These are phyloP conservation scores for Entomortierella chlamydospora DNA, from an alignment of 192 early-diverging fungal species.

Conservation along the genomic window DNA sequence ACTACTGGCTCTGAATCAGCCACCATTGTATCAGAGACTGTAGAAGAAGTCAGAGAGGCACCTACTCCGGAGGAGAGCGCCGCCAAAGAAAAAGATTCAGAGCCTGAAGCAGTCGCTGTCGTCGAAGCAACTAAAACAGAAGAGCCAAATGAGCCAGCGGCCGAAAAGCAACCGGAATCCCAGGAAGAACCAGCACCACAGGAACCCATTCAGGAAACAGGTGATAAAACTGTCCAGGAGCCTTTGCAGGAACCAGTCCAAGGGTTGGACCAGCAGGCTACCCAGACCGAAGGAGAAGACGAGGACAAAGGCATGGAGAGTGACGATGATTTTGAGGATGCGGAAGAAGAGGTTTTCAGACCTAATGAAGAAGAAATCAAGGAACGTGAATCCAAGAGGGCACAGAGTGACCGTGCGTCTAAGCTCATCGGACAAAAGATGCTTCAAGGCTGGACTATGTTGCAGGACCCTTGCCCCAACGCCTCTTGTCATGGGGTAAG, in stretches of 20 bases:
- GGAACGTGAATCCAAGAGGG: constrained; percentile 40
- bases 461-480: constrained; percentile 69
- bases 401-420: constrained; percentile 63
- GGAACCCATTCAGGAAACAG: background rate
- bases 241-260: constrained; percentile 1
- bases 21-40: background rate
- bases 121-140: background rate
- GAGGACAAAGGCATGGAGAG: constrained; percentile 39
- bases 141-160: background rate
- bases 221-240: background rate
- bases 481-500: constrained; percentile 62
- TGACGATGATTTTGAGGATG: constrained; percentile 52
- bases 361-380: constrained; percentile 49
- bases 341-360: constrained; percentile 43
- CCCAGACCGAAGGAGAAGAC: background rate
- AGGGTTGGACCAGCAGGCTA: background rate
- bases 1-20: background rate
- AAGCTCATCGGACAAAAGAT: constrained; percentile 66
- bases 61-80: background rate
- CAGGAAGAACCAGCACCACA: background rate
- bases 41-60: background rate
- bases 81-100: background rate
- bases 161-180: constrained; percentile 11
- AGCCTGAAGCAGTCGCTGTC: background rate
- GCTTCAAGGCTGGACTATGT: constrained; percentile 66